Evolutionary conservation across 345 rosid species (phyloP), one percentile per base, ranked within the genome.

Genomic region (Aquilaria sinensis): DNA sequence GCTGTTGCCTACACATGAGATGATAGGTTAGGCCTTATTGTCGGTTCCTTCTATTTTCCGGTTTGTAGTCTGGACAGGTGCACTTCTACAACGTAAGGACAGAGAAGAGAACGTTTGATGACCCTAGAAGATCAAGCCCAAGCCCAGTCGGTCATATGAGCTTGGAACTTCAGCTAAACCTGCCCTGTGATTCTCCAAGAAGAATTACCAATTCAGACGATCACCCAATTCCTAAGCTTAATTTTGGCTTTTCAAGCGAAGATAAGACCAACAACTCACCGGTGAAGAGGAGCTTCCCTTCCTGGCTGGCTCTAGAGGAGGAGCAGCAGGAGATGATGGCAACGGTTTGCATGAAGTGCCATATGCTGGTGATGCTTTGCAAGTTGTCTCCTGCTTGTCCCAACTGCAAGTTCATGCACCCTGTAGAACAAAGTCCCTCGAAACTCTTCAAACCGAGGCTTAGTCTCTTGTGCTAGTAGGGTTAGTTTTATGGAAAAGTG

Each of bases 371-470:
- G 69, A 89, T 92, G 89, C 72, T 92, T 2, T 82, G 79, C 77
- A 78, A 77, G 72, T 79, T 94, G 33, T 77, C 87, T 51, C 98
- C 88, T 37, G 72, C 84, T 2, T 92, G 98, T 66, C 98, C 98
- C 31, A 92, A 85, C 72, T 92, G 98, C 89, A 92, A 92, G 68
- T 92, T 89, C 82, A 69, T 89, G 81, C 94, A 92, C 77, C 83
- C 92, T 52, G 77, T 71, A 8, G 82, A 80, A 55, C 92, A 83
- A 47, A 69, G 60, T 71, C 55, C 77, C 55, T 73, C 81, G 12
- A 72, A 74, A 30, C 68, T 77, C 33, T 80, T 83, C 78, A 77
- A 76, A 75, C 78, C 66, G 57, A 62, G 81, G 65, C 81, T 86
- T 69, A 74, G 78, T 59, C 83, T 87, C 56, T 63, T 87, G 56